Base-by-base conservation (phyloP, 2,329 filamentous ascomycete genomes). In the Exophiala bonariae region DNA sequence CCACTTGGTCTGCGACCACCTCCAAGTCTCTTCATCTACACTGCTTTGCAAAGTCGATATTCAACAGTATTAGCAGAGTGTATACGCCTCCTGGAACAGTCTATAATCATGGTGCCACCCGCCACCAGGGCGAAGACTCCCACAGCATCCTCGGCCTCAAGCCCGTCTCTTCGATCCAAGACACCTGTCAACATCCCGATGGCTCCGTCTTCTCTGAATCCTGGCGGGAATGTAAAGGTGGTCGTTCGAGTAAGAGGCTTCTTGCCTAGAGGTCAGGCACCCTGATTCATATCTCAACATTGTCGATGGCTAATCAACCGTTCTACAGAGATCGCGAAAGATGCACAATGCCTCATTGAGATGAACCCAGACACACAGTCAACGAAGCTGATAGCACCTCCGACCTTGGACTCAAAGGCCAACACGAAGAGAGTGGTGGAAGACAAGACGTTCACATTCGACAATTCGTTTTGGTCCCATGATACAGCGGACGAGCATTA, bases 381-480 rank as follows among this genome's bases (percentile, higher is more conserved):
- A 65, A 99, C 93, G 2, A 95, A 81, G 1, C 79, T 99, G 3
- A 77, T 83, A 35, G 81, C 85, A 3, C 90, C 91, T 1, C 75
- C 75, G 41, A 74, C 81, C n/a, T 63, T 64, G 41, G 68, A 73
- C 50, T 59, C 70, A 0, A 61, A 74, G 54, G 74, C 79, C 3
- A 85, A 83, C 67, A 80, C 81, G 31, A 82, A 89, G 53, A 92
- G 86, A 66, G 75, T 86, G 6, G 74, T 87, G 45, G 90, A 96
- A 63, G 89, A 96, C 64, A 96, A 95, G 71, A 80, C 78, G 0
- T 99, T 99, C 63, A 91, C 88, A 2, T 99, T 99, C 66, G 93
- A 99, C 74, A 95, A 90, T 65, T 97, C 91, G 0, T 99, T 97
- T 72, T 99, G 93, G 91, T 97, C 92, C 50, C 90, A 96, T 69